Percentiles rank a stretch among this genome's conserved stretches.
Evolutionary conservation across 1,284 basidiomycete species (phyloP).

Genomic region (Pseudomicrostroma phylloplanum): DNA sequence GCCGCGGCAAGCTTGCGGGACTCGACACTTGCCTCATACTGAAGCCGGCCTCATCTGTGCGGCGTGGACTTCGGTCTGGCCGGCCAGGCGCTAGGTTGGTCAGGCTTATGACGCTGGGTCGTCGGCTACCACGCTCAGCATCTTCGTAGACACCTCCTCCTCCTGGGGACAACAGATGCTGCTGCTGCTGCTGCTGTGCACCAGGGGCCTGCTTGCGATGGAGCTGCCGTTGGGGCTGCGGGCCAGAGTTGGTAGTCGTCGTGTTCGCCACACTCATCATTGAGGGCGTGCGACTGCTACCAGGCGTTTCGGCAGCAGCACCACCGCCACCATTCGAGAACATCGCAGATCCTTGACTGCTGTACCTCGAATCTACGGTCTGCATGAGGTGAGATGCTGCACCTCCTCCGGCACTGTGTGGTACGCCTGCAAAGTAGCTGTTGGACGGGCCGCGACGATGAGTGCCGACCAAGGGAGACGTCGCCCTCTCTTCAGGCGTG

Average conservation of each 20-base stretch:
- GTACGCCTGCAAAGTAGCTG: background rate
- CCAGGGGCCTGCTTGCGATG: background rate
- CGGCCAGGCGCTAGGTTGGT: background rate
- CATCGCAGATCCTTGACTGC: background rate
- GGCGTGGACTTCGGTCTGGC: background rate
- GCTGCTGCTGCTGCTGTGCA: background rate
- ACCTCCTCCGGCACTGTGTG: background rate
- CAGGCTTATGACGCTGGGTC: background rate
- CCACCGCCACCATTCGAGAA: background rate
- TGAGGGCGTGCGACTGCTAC: conserved; percentile 2
- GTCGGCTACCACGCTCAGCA: too few species aligned
- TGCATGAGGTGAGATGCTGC: too few species aligned
- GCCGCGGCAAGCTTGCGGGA: conserved; percentile 5
- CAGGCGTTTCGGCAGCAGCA: background rate
- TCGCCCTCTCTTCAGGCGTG: background rate
- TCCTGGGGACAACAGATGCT: background rate
- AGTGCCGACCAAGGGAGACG: background rate
- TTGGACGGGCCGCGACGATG: too few species aligned
- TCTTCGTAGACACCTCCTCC: too few species aligned
- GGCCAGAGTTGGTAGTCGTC: background rate
- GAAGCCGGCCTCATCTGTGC: background rate
- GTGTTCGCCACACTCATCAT: background rate
- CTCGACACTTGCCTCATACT: conserved; percentile 3
- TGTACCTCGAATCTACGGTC: background rate
- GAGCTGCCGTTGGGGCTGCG: background rate